Conservation (phyloP, 2,329 filamentous ascomycete species). For the Ophiocordyceps camponoti-floridani region DNA sequence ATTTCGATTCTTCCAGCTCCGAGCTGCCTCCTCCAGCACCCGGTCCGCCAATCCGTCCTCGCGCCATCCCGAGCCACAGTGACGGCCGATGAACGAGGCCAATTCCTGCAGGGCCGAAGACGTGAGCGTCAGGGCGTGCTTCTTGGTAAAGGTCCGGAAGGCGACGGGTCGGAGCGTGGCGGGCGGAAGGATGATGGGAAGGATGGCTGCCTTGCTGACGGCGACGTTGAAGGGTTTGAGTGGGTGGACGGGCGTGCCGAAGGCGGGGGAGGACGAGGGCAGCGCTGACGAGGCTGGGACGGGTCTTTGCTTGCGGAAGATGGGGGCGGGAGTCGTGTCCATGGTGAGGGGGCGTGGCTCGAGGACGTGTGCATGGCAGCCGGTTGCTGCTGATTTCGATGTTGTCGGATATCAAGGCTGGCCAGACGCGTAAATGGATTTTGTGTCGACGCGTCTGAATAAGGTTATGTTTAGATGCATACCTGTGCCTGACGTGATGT, state of each 20-base stretch:
- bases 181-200: constrained; percentile 79
- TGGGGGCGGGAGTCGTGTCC: constrained; percentile 20
- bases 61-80: constrained; percentile 92
- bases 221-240: constrained; percentile 44
- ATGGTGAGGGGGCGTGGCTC: constrained; percentile 7
- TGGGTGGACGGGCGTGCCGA: constrained; percentile 72
- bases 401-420: not conserved
- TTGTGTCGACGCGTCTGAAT: too few species aligned
- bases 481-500: too few species aligned
- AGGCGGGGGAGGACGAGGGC: constrained; percentile 78
- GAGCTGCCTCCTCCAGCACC: constrained; percentile 80
- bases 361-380: not conserved
- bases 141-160: constrained; percentile 93
- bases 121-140: constrained; percentile 83
- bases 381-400: not conserved
- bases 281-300: constrained; percentile 35
- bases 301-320: constrained; percentile 19
- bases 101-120: constrained; percentile 73
- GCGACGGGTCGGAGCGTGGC: constrained; percentile 76
- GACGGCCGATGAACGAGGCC: constrained; percentile 75
- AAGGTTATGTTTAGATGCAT: too few species aligned
- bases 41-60: constrained; percentile 87
- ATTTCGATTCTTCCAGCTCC: constrained; percentile 78
- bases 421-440: constrained; percentile 1
- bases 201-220: constrained; percentile 42